Conservation (phyloP, 495 filamentous ascomycete species). For the Articulospora tetracladia region DNA sequence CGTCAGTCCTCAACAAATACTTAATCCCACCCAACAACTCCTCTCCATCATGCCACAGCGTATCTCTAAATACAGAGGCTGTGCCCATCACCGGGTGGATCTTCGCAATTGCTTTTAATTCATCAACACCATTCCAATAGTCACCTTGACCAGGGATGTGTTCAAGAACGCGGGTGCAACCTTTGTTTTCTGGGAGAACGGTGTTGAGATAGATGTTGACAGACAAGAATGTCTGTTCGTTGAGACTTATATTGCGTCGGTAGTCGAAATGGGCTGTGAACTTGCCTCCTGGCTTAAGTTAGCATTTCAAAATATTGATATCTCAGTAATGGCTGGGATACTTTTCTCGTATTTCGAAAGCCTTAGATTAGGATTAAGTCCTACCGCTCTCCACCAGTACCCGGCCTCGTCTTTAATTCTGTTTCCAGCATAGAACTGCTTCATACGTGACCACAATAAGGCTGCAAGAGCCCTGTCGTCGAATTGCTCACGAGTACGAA, state of each 20-base stretch:
- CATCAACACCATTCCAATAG: constrained; percentile 3
- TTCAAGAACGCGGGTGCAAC: background rate
- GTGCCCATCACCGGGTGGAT: constrained; percentile 7
- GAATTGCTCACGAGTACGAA: constrained; percentile 8
- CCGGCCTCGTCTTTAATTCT: constrained; percentile 9
- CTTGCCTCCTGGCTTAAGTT: background rate
- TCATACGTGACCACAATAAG: constrained; percentile 1
- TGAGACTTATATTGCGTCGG: background rate
- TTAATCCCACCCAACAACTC: background rate
- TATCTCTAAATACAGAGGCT: constrained; percentile 6
- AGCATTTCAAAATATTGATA: background rate
- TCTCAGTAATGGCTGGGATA: background rate
- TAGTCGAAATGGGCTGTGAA: constrained; percentile 7
- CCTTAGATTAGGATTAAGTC: constrained; percentile 1
- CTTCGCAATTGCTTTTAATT: background rate
- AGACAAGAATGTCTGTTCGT: constrained; percentile 4
- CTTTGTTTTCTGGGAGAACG: background rate
- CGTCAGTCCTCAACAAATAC: constrained; percentile 14
- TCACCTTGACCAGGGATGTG: background rate
- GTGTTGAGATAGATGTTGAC: constrained; percentile 17
- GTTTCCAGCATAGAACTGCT: constrained; percentile 4
- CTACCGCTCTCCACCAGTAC: background rate
- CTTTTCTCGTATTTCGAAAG: constrained; percentile 9
- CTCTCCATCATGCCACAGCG: constrained; percentile 14
- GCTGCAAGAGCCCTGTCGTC: constrained; percentile 1